Percentiles rank a stretch among this genome's conserved stretches.
These are phyloP conservation scores for Penicillium malachiteum DNA, from an alignment of 495 filamentous ascomycete species.

Conservation along the genomic window DNA sequence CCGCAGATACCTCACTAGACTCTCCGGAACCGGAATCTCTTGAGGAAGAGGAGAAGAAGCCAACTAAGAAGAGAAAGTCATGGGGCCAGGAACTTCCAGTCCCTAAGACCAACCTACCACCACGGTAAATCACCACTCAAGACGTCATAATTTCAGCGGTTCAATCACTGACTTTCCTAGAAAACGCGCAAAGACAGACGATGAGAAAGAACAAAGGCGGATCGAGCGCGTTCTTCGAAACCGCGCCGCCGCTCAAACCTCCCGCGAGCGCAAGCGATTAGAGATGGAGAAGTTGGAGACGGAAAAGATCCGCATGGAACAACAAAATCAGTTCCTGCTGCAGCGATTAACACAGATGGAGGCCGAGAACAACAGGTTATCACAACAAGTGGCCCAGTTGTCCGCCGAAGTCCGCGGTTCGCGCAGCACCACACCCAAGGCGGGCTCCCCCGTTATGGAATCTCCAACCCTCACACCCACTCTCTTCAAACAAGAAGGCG, in stretches of 20 bases:
- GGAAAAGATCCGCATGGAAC: slow-evolving; percentile 64
- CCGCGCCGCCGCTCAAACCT: slow-evolving; percentile 92
- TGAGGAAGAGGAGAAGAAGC: slow-evolving; percentile 65
- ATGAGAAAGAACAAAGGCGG: slow-evolving; percentile 97
- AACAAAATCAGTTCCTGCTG: slow-evolving; percentile 70
- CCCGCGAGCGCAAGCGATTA: slow-evolving; percentile 88
- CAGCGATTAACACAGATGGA: slow-evolving; percentile 61
- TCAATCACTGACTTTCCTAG: slow-evolving; percentile 34
- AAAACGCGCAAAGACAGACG: slow-evolving; percentile 97
- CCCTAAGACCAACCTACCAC: slow-evolving; percentile 94
- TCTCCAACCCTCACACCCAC: slow-evolving; percentile 49
- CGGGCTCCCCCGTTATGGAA: slow-evolving; percentile 33
- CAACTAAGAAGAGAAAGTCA: slow-evolving; percentile 93
- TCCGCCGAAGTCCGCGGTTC: slow-evolving; percentile 58
- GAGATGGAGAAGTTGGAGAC: slow-evolving; percentile 89
- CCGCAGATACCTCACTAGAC: slow-evolving; percentile 48
- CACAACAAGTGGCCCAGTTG: slow-evolving; percentile 64
- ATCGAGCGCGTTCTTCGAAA: slow-evolving; percentile 97
- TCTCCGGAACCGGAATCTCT: slow-evolving; percentile 25
- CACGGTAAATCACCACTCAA: slow-evolving; percentile 63
- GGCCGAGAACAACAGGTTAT: slow-evolving; percentile 62
- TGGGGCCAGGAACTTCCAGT: slow-evolving; percentile 97
- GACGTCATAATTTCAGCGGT: too few relatives aligned
- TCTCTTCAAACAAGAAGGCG: slow-evolving; percentile 57
- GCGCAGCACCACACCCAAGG: slow-evolving; percentile 41